Percentiles rank a stretch among this genome's conserved stretches.
These are phyloP conservation scores for Diatrype stigma DNA, from an alignment of 2,329 filamentous ascomycete genomes.

Conservation along the genomic window DNA sequence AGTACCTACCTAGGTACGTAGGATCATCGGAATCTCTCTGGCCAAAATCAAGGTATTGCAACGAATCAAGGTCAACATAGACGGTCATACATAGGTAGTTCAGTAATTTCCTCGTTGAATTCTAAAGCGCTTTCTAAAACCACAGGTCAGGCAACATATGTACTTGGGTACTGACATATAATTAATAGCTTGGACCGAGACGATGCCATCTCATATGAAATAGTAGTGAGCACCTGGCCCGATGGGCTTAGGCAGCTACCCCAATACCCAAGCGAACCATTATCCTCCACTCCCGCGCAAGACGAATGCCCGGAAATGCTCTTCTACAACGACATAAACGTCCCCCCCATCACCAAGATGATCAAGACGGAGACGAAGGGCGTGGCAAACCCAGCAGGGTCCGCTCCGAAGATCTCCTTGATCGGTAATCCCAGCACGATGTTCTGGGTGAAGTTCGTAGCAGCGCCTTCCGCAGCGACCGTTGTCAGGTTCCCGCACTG, in stretches of 20 bases:
- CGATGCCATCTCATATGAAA: too few relatives aligned
- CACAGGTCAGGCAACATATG: neutral
- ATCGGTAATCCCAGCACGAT: constrained; percentile 33
- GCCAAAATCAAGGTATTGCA: too few relatives aligned
- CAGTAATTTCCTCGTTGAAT: too few relatives aligned
- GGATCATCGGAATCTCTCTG: too few relatives aligned
- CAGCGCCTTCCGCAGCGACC: constrained; percentile 39
- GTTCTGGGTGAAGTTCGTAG: constrained; percentile 38
- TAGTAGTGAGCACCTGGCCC: too few relatives aligned
- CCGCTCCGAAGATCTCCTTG: constrained; percentile 28
- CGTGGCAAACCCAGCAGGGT: constrained; percentile 12
- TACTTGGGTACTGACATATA: neutral
- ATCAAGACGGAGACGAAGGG: constrained; percentile 18
- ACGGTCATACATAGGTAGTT: too few relatives aligned
- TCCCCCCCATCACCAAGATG: constrained; percentile 20
- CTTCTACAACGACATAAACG: constrained; percentile 17
- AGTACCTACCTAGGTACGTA: too few relatives aligned
- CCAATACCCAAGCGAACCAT: too few relatives aligned
- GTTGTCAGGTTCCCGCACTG: constrained; percentile 42
- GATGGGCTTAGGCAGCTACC: too few relatives aligned
- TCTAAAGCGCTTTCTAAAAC: too few relatives aligned
- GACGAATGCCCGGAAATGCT: neutral
- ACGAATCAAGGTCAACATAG: too few relatives aligned
- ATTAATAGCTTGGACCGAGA: neutral
- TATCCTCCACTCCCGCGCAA: neutral